Base-by-base conservation (phyloP, 2,329 filamentous ascomycete species). In the Colletotrichum ledebouriae region DNA sequence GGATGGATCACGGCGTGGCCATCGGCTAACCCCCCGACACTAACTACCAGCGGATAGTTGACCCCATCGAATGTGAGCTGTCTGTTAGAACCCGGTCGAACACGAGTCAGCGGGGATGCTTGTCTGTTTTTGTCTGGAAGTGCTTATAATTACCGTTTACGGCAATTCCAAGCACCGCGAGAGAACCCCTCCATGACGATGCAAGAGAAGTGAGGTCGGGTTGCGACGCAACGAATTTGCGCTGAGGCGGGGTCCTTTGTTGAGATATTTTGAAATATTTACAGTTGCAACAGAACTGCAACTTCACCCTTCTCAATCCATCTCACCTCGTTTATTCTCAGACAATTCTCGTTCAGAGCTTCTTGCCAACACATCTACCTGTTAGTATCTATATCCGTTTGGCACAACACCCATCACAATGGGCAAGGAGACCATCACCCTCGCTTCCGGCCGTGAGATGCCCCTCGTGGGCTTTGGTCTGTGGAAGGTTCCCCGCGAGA, bases 391-490 rank as follows among this genome's bases (percentile, higher is more conserved):
- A 17, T 9, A 37, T 34, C 22, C 22, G 5, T 11, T 37, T 12
- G 17, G 20, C 22, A 29, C 37, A 53, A 13, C 15, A 41, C 1
- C n/a, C 17, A 13, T 22, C 22, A 60, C 17, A 46, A 70, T 70
- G 68, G 68, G 53, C 59, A 70, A 70, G 82, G 78, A 78, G 56
- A 81, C 77, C 20, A 73, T 84, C 72, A 84, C 81, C 71, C 80
- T 85, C 63, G 83, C 80, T 71, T 81, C 77, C 67, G 83, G 83
- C 71, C 75, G 49, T 15, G 74, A 84, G 70, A 89, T 89, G 86
- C 87, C 87, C 55, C 82, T 86, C 67, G 87, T 90, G 57, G 88
- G 88, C 72, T 89, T 89, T 75, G 88, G 87, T 59, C 83, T 92
- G 44, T 93, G 90, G 90, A 92, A 92, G 79, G 89, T 92, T 63